Conservation (phyloP, 257 asterid genomes). For the Jacaranda mimosifolia region DNA sequence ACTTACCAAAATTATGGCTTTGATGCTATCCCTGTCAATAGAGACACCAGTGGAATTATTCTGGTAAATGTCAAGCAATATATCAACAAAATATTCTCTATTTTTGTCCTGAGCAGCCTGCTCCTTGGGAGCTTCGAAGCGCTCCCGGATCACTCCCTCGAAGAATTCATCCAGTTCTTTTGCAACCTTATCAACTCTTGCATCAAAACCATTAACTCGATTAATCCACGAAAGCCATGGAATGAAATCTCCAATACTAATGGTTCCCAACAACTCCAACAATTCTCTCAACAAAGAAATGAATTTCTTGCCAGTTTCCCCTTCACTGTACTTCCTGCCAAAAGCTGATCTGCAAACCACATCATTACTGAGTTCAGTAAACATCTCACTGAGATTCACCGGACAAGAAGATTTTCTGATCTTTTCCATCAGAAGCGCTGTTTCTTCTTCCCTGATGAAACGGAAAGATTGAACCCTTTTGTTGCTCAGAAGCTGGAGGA, state of each 20-base stretch:
- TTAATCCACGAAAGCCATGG: conserved; percentile 49
- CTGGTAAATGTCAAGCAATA: conserved; percentile 45
- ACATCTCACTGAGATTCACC: conserved; percentile 40
- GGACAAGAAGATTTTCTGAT: conserved; percentile 4
- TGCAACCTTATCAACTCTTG: conserved; percentile 31
- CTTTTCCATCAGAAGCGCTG: conserved; percentile 39
- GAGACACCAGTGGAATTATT: conserved; percentile 30
- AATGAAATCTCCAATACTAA: conserved; percentile 30
- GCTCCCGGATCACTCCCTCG: conserved; percentile 44
- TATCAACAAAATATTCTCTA: conserved; percentile 46
- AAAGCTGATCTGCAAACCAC: conserved; percentile 47
- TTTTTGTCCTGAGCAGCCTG: neutral
- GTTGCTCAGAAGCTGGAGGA: conserved; percentile 53
- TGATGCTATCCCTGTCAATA: conserved; percentile 44
- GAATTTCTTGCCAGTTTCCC: conserved; percentile 32
- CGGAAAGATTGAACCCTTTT: conserved; percentile 48
- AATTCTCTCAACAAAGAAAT: conserved; percentile 25
- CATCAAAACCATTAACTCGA: conserved; percentile 46
- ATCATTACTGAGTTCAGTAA: conserved; percentile 37
- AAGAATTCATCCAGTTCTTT: conserved; percentile 41
- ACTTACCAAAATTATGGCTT: conserved; percentile 47
- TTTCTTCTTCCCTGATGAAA: conserved; percentile 48
- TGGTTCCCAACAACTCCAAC: conserved; percentile 41
- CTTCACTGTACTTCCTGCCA: conserved; percentile 44
- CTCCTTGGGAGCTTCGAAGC: neutral